Evolutionary conservation across 176 grass and related monocot species (phyloP), one percentile per base, ranked within the genome.

Genomic region (Oryza rufipogon): DNA sequence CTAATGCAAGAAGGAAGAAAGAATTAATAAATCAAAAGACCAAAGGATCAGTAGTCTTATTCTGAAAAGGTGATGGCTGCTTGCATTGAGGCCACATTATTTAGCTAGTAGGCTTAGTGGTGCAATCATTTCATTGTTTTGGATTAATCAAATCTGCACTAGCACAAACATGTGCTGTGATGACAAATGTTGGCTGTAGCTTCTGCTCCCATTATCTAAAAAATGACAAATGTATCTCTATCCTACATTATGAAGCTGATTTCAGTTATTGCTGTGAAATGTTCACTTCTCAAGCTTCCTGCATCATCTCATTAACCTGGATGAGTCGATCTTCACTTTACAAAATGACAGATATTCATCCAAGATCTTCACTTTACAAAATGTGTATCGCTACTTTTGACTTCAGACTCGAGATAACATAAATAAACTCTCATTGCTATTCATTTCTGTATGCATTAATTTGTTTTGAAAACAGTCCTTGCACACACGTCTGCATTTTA

Each of bases 31-130:
- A 45, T 69, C 26, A 63, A 79, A 78, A 71, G 39, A 16, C 19
- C 12, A 17, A 36, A 79, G 12, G 67, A 63, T 39, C 23, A 39
- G 28, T 20, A n/a, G 45, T 67, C 68, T 60, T 84, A 41, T 65
- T 71, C 17, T 36, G 45, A 28, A 36, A 82, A 86, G 38, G 84
- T 45, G 68, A 68, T 22, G 79, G 61, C 74, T 83, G 84, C 79
- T 86, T 90, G 68, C 68, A 74, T 69, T 30, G 68, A 64, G 68
- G 67, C 82, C 79, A 86, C 84, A 86, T 86, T 80, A 52, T 70
- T 36, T 82, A 26, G 71, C 47, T 87, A 28, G 47, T 67, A 73
- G 46, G 60, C 38, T 79, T 68, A 63, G 68, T 90, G 74, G 60
- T 47, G 64, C 79, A 60, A 86, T 86, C 73, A 90, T 63, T 52